Evolutionary conservation across 768 basidiomycete species (phyloP), one percentile per base, ranked within the genome.

Genomic region (Serendipita vermifera): DNA sequence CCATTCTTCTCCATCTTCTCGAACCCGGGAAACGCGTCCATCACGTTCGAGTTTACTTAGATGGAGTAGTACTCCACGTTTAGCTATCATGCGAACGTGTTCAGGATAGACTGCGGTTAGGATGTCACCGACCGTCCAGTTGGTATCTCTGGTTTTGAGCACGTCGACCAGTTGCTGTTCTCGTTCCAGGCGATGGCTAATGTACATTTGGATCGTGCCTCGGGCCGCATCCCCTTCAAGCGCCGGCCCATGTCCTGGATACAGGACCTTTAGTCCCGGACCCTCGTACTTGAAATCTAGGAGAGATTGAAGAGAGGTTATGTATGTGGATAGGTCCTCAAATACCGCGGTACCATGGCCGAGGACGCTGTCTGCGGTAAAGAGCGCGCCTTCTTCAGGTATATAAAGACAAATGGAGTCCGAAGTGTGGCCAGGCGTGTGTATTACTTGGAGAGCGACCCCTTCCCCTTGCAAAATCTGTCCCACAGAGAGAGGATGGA

Each of bases 341-440:
- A 97, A 96, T 3, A 93, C 81, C 2, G 92, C 76, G 0, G 90
- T 89, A 5, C 92, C 91, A 60, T 91, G 81, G 0, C 94, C 94
- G 29, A 98, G 77, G 5, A 97, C 79, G 3, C 83, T 88, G 69
- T 98, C 94, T 0, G 85, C 88, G 0, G 90, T 93, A 71, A 93
- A 92, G 14, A 97, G 75, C 0, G 81, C 82, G 24, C 72, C 70
- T 62, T 93, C 88, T 40, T 77, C 75, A 0, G 78, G 73, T 53
- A 91, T 71, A 56, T 82, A 71, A 35, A 97, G 71, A 48, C 76
- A 82, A 64, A 96, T 77, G 2, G 88, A 92, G 67, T 98, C 94
- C 41, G 71, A 62, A 0, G 94, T 97, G 62, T 97, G 94, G 0
- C 94, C 94, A 0, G 94, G 94, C 0, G 88, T 83, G 65, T 89